A percentile compares a stretch with the other conserved stretches of the same genome.
Evolutionary conservation across 768 basidiomycete genomes (phyloP).

Genomic region (Dacryopinax primogenitus): DNA sequence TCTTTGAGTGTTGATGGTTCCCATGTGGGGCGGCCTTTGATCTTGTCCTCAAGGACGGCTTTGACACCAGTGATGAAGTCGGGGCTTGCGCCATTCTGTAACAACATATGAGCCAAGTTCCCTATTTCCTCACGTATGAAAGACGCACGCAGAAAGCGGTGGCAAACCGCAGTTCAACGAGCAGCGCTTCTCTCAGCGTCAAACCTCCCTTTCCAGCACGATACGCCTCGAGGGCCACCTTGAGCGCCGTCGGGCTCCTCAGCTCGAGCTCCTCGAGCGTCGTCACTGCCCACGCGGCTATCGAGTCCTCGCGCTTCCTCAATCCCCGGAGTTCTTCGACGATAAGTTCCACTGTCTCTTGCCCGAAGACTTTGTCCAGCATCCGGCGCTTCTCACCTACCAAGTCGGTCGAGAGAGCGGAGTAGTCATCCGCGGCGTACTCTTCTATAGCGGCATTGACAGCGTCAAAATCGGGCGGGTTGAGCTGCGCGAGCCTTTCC

Average conservation of each 20-base stretch:
- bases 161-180: slow-evolving; percentile 81
- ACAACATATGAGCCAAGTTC: neutral
- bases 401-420: neutral
- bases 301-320: slow-evolving; percentile 30
- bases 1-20: slow-evolving; percentile 48
- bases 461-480: slow-evolving; percentile 31
- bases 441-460: slow-evolving; percentile 63
- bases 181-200: slow-evolving; percentile 50
- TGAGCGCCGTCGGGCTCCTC: slow-evolving; percentile 85
- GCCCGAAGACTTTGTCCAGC: slow-evolving; percentile 66
- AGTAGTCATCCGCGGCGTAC: slow-evolving; percentile 35
- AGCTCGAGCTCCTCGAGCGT: slow-evolving; percentile 50
- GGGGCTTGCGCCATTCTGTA: slow-evolving; percentile 56
- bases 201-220: slow-evolving; percentile 53
- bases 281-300: slow-evolving; percentile 60
- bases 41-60: slow-evolving; percentile 45
- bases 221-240: slow-evolving; percentile 72
- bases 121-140: neutral
- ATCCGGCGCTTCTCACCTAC: slow-evolving; percentile 56
- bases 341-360: slow-evolving; percentile 60
- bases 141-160: slow-evolving; percentile 75
- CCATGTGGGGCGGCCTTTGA: slow-evolving; percentile 51
- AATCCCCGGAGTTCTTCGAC: slow-evolving; percentile 39
- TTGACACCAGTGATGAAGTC: slow-evolving; percentile 79
- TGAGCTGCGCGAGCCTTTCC: slow-evolving; percentile 44